These are phyloP conservation scores for Chrysoporthe puriensis DNA, from an alignment of 2,329 filamentous ascomycete genomes.

Conservation along the genomic window DNA sequence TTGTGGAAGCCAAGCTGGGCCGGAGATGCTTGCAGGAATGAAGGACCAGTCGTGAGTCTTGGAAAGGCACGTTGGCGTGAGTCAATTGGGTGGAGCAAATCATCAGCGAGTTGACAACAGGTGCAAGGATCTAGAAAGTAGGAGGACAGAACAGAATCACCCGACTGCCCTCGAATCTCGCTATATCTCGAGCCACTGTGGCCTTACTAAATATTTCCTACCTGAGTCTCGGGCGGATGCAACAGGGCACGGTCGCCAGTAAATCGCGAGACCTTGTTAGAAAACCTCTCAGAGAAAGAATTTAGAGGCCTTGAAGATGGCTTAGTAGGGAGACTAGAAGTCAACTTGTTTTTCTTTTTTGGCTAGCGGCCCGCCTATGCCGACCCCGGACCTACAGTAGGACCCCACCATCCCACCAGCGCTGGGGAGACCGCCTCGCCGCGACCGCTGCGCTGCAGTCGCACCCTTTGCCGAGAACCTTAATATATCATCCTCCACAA, in stretches of 20 bases:
- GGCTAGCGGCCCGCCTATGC: conserved; percentile 11
- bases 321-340: neutral
- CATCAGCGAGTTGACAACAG: neutral
- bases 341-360: neutral
- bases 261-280: neutral
- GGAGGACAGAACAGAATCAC: neutral
- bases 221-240: neutral
- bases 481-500: neutral
- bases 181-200: neutral
- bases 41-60: neutral
- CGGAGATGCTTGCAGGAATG: conserved; percentile 2
- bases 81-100: conserved; percentile 19
- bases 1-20: neutral
- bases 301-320: neutral
- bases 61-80: conserved; percentile 10
- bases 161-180: neutral
- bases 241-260: neutral
- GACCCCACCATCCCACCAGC: neutral
- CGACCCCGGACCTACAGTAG: conserved; percentile 26
- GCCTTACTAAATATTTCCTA: neutral
- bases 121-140: neutral
- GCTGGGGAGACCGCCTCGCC: conserved; percentile 1
- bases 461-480: neutral
- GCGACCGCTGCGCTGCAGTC: neutral
- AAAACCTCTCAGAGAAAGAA: neutral